Base-by-base conservation (phyloP, 2,329 filamentous ascomycete genomes). In the Zopfia rhizophila region DNA sequence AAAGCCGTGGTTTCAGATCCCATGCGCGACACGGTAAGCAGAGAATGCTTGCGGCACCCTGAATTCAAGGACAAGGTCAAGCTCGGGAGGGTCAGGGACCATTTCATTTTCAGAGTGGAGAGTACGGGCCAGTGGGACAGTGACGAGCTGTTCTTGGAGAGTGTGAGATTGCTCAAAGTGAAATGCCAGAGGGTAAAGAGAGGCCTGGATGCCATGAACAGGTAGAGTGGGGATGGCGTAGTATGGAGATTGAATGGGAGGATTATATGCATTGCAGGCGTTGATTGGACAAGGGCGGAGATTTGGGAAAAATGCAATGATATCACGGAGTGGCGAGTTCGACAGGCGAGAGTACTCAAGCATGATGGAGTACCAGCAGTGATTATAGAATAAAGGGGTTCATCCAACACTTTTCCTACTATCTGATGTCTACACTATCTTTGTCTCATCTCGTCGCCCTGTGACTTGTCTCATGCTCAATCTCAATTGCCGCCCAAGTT, bases 61-160 rank as follows among this genome's bases (percentile, higher is more conserved):
- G 94, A 97, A 75, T 97, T 99, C 76, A 85, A 94, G 74, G 90
- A 86, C 68, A 99, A 97, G 79, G 94, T 99, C 55, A 92, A 91
- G 79, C 83, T 99, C 22, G 94, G 94, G 30, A 82, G 95, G 42
- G 79, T 91, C 61, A 82, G 91, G 56, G 94, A 99, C 72, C 95
- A 99, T 76, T 99, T 99, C 73, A 97, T 99, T 73, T 99, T 94
- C 80, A 88, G 86, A 42, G 82, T 99, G 24, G 94, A 99, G 79
- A 97, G 92, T 78, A 88, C 91, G 0, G 95, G 94, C 5, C 94
- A 99, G 76, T 96, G 91, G 79, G 87, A 94, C 48, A 96, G 91
- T 67, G 93, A 97, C 63, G 87, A 91, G 73, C 80, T 99, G 55
- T 97, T 99, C 78, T 74, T 99, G 45, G 91, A 97, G 75, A 86